Base-by-base conservation (phyloP, 164 flowering plant species). In the Kingdonia uniflora region DNA sequence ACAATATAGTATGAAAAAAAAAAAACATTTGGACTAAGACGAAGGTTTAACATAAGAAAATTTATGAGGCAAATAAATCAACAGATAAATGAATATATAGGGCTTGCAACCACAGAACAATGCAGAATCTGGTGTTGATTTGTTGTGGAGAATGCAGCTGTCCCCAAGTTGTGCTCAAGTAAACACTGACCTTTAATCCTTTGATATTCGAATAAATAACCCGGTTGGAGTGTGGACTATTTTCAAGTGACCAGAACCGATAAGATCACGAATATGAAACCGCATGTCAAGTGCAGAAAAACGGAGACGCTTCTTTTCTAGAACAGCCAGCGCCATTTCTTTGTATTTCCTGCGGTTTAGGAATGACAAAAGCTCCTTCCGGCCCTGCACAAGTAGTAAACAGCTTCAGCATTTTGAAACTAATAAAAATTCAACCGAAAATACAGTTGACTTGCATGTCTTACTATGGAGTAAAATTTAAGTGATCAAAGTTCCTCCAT, bases 181-280 rank as follows among this genome's bases (percentile, higher is more conserved):
- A 44, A 16, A 2, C n/a, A 21, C 42, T 49, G 17, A 15, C 19
- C 46, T 46, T 66, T 66, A 91, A 54, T 87, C 95, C 66, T 79
- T 87, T 19, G 78, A 60, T 16, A 85, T 60, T 49, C 73, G 80
- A 64, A 92, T 80, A 58, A 81, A 65, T 64, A 92, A 67, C 20
- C 96, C 96, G 60, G 74, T 71, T 14, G 96, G 82, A 54, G 94
- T 73, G 8, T 77, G 68, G 51, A 67, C 50, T 15, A 83, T 82
- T 71, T 81, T 78, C 43, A 92, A 79, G 60, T 74, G 78, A 56
- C 99, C 99, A 17, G 95, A 84, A 33, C 97, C 97, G 54, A 88
- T 82, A 43, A 88, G 69, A 71, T 92, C 97, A 17, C 97, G 81
- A 16, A 88, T 72, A 72, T 92, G 99, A 77, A 88, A 92, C 67